phyloP scores from a whole-genome alignment of 306 rosid genomes.

The Aeschynomene evenia region DNA sequence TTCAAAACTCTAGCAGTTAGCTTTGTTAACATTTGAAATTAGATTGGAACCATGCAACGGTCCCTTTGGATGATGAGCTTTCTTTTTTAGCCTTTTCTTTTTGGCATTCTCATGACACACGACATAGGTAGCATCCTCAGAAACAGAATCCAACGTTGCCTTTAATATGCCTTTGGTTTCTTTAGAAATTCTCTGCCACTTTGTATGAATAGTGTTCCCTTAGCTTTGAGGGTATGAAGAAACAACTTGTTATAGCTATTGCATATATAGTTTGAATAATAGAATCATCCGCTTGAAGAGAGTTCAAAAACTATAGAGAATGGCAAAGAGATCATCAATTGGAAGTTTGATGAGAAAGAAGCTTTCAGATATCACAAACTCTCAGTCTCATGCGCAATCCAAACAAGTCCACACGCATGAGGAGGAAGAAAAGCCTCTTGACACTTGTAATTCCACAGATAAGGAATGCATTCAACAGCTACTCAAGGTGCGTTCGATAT shows the following conservation, averaged over 20 bases:
- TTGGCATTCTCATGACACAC: background rate
- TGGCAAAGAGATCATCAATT: conserved; percentile 56
- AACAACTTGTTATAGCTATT: background rate
- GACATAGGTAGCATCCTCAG: background rate
- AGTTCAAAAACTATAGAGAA: conserved; percentile 22
- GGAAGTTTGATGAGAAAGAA: conserved; percentile 65
- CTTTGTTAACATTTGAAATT: conserved; percentile 4
- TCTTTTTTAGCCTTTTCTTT: background rate
- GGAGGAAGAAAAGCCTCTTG: conserved; percentile 26
- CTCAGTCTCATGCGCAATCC: conserved; percentile 5
- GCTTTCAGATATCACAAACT: conserved; percentile 74
- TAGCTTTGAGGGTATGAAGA: background rate
- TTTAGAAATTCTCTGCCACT: background rate
- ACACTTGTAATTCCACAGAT: conserved; percentile 22
- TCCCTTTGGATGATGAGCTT: background rate
- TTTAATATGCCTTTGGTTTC: background rate
- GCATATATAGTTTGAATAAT: background rate
- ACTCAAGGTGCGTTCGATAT: conserved; percentile 38
- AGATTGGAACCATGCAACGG: conserved; percentile 1
- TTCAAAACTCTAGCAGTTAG: background rate
- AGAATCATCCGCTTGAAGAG: background rate
- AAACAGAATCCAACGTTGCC: background rate
- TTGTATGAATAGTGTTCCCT: too few species aligned
- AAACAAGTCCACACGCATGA: background rate
- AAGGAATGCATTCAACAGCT: conserved; percentile 60